Percentiles rank a stretch among this genome's conserved stretches.
phyloP scores from a whole-genome alignment of 345 rosid genomes.

The Laguncularia racemosa region DNA sequence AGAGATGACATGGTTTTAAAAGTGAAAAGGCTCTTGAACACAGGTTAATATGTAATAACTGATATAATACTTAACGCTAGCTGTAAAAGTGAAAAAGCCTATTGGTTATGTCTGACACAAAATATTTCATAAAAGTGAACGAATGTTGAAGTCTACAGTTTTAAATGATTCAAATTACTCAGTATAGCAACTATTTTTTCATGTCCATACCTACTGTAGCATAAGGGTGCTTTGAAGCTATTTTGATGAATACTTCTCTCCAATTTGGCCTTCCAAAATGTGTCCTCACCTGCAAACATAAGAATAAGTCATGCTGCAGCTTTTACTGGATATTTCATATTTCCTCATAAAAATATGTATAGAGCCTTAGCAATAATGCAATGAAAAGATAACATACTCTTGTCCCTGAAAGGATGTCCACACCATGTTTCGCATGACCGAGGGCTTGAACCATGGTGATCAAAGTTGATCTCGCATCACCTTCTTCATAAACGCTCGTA shows the following conservation, averaged over 20 bases:
- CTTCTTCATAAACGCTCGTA: slow-evolving; percentile 96
- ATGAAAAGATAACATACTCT: slow-evolving; percentile 37
- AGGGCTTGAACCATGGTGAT: slow-evolving; percentile 98
- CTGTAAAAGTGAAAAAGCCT: too few relatives aligned
- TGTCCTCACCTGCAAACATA: slow-evolving; percentile 65
- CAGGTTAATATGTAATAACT: too few relatives aligned
- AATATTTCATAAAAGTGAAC: too few relatives aligned
- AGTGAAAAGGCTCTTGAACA: too few relatives aligned
- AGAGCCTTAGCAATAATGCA: too few relatives aligned
- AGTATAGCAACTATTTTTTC: neutral
- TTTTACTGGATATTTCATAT: too few relatives aligned
- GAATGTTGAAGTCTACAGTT: too few relatives aligned
- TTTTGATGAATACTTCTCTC: slow-evolving; percentile 75
- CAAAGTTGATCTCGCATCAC: slow-evolving; percentile 92
- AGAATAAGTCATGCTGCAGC: neutral
- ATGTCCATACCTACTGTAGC: slow-evolving; percentile 62
- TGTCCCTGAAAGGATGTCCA: slow-evolving; percentile 93
- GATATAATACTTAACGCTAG: too few relatives aligned
- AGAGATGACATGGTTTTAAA: too few relatives aligned
- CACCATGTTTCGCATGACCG: slow-evolving; percentile 93
- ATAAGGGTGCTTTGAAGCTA: slow-evolving; percentile 76
- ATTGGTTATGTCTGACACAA: too few relatives aligned
- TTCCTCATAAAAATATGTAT: too few relatives aligned
- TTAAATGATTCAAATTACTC: too few relatives aligned
- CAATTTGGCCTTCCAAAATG: slow-evolving; percentile 97